Base-by-base conservation (phyloP, 805 yeast species). In the Isabelozyma pseudorhagii region DNA sequence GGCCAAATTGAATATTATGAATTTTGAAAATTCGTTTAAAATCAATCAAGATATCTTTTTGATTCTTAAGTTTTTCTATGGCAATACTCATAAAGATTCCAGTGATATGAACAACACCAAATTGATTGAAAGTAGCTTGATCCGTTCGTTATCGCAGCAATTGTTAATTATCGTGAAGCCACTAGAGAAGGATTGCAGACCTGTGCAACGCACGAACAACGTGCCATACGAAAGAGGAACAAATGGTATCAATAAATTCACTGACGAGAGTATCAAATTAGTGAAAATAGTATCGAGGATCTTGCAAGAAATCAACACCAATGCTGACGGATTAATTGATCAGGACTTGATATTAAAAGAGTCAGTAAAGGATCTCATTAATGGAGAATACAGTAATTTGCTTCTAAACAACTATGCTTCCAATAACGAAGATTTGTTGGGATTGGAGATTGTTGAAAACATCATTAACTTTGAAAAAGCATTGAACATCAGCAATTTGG, bases 141-240 rank as follows among this genome's bases (percentile, higher is more conserved):
- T 63, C 44, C 51, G 53, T 27, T 40, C 27, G 39, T 29, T 15
- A 36, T 45, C 42, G 42, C 15, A 53, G 47, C 52, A 34, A 46
- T 56, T 9, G 50, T 54, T 21, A 52, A 53, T 34, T 48, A 50
- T 8, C 61, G 60, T 45, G 63, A 75, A 71, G 5, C 71, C 73
- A 10, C 52, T 78, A 39, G 82, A 77, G 44, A 73, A 79, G 0
- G 72, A 72, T 46, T 78, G 81, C 15, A 70, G 70, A 54, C 74
- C 75, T 39, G 63, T 66, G 27, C 76, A 70, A 51, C 41, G 67
- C 4, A 54, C 51, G 3, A 50, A 59, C 10, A 61, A 59, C 42
- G 74, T 69, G 9, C 86, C 81, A 1, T 87, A 80, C 64, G 84
- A 80, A 60, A 81, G 75, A 61, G 89, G 84, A 4, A 76, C 79